Base-by-base conservation (phyloP, 2,329 filamentous ascomycete species). In the Fusarium sp. region DNA sequence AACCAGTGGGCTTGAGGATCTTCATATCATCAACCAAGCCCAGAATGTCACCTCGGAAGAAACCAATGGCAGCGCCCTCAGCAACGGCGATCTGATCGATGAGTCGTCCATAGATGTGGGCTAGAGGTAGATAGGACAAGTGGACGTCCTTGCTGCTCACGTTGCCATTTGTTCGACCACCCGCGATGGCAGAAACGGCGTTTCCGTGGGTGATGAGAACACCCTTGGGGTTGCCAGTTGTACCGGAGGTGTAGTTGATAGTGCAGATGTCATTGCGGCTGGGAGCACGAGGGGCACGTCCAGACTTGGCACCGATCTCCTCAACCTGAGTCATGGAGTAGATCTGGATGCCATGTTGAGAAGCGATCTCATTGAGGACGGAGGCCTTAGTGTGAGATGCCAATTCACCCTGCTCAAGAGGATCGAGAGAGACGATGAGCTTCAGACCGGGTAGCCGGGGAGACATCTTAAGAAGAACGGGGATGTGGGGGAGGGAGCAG, bases 11-110 rank as follows among this genome's bases (percentile, higher is more conserved):
- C 67, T 91, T 90, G 64, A 99, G 87, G 44, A 94, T 82, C 86
- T 98, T 97, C 84, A 99, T 84, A 80, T 99, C 96, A 66, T 99
- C 96, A 2, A 97, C 91, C 24, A 99, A 86, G 73, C 93, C 93
- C 18, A 93, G 81, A 71, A 98, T 92, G 80, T 98, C 94, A 62
- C 96, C 96, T 77, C 96, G 94, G 89, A 98, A 99, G 83, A 96
- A 99, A 18, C 96, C 96, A 77, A 98, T 91, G 14, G 90, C 85
- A 39, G 90, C 90, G 62, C 94, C 95, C 59, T 90, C 87, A 78
- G 92, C 90, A 22, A 98, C 86, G 20, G 90, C 89, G 8, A 87
- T 86, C 81, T 97, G 93, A 81, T 99, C 96, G 45, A 91, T 87
- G 75, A 98, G 87, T 63, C 96, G 92, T 74, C 95, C 93, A 82